Evolutionary conservation across 1,284 basidiomycete genomes (phyloP), one percentile per base, ranked within the genome.

Genomic region (Stygiomarasmius scandens): DNA sequence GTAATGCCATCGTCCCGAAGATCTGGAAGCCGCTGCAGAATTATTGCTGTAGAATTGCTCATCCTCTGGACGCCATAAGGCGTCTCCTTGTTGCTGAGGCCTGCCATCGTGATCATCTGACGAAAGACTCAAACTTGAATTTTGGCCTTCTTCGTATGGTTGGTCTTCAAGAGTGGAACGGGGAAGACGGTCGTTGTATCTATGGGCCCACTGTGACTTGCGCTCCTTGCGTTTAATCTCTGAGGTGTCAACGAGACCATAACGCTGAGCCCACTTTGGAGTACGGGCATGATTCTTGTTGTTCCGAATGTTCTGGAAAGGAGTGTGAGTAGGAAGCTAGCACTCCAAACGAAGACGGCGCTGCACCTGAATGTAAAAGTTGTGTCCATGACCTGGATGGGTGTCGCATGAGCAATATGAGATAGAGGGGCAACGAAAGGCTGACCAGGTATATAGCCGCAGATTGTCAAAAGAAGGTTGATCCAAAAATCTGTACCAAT

Each of bases 401-500:
- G 58, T 50, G 38, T 63, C 63, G 49, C 62, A 54, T 44, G 52
- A 56, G 38, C 11, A 48, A 45, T 22, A 50, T 45, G 14, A 27
- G 2, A 58, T 16, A 22, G 43, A 19, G 41, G 16, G 57, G 12
- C 34, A 29, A 54, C 55, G 12, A 32, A 72, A 0, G 2, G 53
- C 84, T 53, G 61, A 93, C 93, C 92, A 58, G 92, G 92, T 63
- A 94, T 90, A 71, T 94, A 97, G 8, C 96, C 96, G 69, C 87
- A 90, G 58, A 98, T 84, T 29, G 95, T 97, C 52, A 96, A 74
- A 64, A 98, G 68, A 19, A 95, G 73, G 72, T 99, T 99, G 67
- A 98, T 77, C 83, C 92, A 96, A 74, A 98, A 96, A 74, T 98
- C 96, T 45, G 74, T 76, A 3, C 94, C 95, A 65, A 98, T 86